phyloP scores from a whole-genome alignment of 2,329 filamentous ascomycete species.

The Davidsoniella neocaledoniae region DNA sequence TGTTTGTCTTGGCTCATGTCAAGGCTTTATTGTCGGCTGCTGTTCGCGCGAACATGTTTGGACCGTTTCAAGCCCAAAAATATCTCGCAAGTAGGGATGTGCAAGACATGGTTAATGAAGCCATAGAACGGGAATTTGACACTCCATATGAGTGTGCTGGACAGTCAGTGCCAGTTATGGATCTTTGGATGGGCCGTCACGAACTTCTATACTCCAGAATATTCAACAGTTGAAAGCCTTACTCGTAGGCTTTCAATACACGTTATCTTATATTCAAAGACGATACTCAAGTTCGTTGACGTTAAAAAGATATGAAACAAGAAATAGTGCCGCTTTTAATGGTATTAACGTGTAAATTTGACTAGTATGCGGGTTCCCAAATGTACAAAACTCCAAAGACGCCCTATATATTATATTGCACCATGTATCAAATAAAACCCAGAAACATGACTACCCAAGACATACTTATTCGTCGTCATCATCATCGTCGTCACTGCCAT shows the following conservation, averaged over 20 bases:
- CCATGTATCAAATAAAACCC: slow-evolving; percentile 12
- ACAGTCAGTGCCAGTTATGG: slow-evolving; percentile 60
- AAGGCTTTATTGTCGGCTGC: slow-evolving; percentile 63
- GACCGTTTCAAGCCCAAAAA: slow-evolving; percentile 64
- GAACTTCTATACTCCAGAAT: slow-evolving; percentile 73
- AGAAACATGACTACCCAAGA: neutral
- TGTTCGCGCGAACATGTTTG: slow-evolving; percentile 60
- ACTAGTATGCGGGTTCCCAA: no score
- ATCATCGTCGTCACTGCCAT: slow-evolving; percentile 52
- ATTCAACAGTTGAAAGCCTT: slow-evolving; percentile 51
- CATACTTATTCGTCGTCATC: slow-evolving; percentile 12
- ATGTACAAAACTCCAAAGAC: slow-evolving; percentile 8
- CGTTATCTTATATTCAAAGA: no score
- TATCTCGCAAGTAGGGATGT: slow-evolving; percentile 47
- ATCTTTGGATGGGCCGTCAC: slow-evolving; percentile 69
- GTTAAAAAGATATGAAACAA: no score
- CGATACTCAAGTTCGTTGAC: no score
- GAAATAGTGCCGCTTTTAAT: no score
- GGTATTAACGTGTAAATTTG: no score
- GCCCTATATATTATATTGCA: neutral
- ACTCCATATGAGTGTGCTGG: slow-evolving; percentile 48
- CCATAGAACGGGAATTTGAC: slow-evolving; percentile 44
- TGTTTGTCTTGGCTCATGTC: slow-evolving; percentile 61
- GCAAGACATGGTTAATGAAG: slow-evolving; percentile 37
- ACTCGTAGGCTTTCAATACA: no score